These are phyloP conservation scores for Phoma sp. DNA, from an alignment of 2,329 filamentous ascomycete species.

Conservation along the genomic window DNA sequence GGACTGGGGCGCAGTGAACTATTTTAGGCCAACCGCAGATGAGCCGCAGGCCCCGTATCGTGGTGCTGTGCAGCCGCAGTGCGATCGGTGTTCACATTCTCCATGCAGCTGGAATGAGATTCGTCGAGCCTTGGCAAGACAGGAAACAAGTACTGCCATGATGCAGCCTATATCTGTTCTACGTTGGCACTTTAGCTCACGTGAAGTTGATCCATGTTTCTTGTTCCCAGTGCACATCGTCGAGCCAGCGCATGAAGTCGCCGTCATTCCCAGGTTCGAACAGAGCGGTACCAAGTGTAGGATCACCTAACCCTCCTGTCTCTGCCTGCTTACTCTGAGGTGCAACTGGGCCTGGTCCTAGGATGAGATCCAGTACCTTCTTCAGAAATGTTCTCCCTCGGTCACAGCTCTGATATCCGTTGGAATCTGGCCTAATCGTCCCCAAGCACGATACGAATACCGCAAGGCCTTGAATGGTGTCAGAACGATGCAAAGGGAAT, in stretches of 20 bases:
- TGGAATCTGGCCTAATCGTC: slow-evolving; percentile 48
- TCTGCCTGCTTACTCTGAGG: slow-evolving; percentile 6
- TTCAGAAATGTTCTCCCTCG: slow-evolving; percentile 52
- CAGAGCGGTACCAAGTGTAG: slow-evolving; percentile 44
- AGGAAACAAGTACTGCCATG: no score
- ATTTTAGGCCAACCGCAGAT: slow-evolving; percentile 1
- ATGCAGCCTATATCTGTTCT: neutral
- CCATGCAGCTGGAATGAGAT: neutral
- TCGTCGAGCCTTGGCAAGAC: no score
- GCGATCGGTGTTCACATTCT: neutral
- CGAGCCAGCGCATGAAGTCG: slow-evolving; percentile 55
- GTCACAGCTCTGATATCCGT: slow-evolving; percentile 52
- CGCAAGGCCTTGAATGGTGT: slow-evolving; percentile 55
- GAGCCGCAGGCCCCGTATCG: slow-evolving; percentile 1
- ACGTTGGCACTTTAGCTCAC: slow-evolving; percentile 9
- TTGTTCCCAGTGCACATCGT: slow-evolving; percentile 53
- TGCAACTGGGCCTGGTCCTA: slow-evolving; percentile 36
- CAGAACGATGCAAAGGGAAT: slow-evolving; percentile 51
- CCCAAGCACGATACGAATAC: slow-evolving; percentile 55
- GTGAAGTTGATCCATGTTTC: slow-evolving; percentile 40
- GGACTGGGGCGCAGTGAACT: slow-evolving; percentile 1
- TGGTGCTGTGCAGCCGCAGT: neutral
- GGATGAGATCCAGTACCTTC: slow-evolving; percentile 53
- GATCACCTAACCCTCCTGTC: slow-evolving; percentile 28
- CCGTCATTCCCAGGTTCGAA: slow-evolving; percentile 49